phyloP scores from a whole-genome alignment of 108 stramenopile species.

The Nitzschia sp. region DNA sequence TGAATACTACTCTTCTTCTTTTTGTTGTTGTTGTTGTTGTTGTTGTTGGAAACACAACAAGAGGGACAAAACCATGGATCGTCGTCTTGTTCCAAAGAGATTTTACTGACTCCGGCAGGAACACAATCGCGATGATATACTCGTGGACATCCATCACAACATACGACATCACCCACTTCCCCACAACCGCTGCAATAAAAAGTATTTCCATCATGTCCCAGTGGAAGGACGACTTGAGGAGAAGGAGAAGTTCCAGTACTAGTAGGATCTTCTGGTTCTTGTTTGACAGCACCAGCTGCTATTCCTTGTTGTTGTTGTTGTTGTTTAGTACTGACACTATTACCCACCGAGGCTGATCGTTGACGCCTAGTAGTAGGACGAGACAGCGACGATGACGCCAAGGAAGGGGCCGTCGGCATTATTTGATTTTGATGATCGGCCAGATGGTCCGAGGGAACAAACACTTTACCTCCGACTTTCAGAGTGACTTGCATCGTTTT shows the following conservation, averaged over 20 bases:
- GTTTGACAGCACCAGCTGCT: not conserved
- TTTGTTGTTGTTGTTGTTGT: constrained; percentile 4
- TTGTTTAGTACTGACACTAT: too few relatives aligned
- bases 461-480: not conserved
- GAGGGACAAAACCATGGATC: constrained; percentile 86
- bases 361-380: not conserved
- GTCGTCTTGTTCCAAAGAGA: constrained; percentile 63
- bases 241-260: not conserved
- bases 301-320: too few relatives aligned
- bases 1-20: constrained; percentile 20
- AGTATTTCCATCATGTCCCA: constrained; percentile 74
- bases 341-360: not conserved
- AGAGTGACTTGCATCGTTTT: not conserved
- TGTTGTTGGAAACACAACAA: constrained; percentile 41
- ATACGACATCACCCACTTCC: constrained; percentile 78
- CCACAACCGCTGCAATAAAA: constrained; percentile 68
- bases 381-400: not conserved
- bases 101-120: constrained; percentile 49
- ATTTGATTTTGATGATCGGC: too few relatives aligned
- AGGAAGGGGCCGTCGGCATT: not conserved
- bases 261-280: not conserved
- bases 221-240: not conserved
- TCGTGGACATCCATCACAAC: constrained; percentile 83
- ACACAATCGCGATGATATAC: constrained; percentile 77
- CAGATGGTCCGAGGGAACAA: not conserved